These are phyloP conservation scores for Bacterosira constricta DNA, from an alignment of 108 stramenopile species.

Conservation along the genomic window DNA sequence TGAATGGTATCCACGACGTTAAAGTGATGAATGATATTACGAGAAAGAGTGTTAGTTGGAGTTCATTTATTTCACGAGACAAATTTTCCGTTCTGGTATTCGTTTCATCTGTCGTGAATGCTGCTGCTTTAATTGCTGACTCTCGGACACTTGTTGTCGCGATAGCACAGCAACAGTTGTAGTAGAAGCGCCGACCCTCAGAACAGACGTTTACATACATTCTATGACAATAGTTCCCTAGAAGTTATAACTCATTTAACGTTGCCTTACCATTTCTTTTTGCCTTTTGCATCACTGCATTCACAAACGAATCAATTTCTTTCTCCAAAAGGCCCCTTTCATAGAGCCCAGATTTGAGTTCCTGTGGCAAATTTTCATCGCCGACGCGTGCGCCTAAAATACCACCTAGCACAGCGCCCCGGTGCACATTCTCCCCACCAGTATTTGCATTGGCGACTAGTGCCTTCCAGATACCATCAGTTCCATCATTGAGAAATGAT, in stretches of 20 bases:
- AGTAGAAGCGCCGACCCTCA: too few species aligned
- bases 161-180: too few species aligned
- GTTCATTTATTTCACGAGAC: too few species aligned
- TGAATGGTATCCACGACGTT: too few species aligned
- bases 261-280: not conserved
- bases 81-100: too few species aligned
- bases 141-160: too few species aligned
- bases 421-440: conserved; percentile 92
- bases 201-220: too few species aligned
- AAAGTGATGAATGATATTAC: too few species aligned
- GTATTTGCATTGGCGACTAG: conserved; percentile 85
- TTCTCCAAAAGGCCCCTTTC: conserved; percentile 33
- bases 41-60: too few species aligned
- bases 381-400: conserved; percentile 77
- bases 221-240: not conserved
- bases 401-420: conserved; percentile 81
- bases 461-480: conserved; percentile 52
- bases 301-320: conserved; percentile 73
- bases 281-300: conserved; percentile 38
- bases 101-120: too few species aligned
- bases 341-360: conserved; percentile 59
- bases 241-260: not conserved
- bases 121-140: too few species aligned
- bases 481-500: conserved; percentile 18
- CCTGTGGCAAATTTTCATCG: conserved; percentile 40